Conservation (phyloP, 192 early-diverging fungal species). For the Backusella mclennaniae region DNA sequence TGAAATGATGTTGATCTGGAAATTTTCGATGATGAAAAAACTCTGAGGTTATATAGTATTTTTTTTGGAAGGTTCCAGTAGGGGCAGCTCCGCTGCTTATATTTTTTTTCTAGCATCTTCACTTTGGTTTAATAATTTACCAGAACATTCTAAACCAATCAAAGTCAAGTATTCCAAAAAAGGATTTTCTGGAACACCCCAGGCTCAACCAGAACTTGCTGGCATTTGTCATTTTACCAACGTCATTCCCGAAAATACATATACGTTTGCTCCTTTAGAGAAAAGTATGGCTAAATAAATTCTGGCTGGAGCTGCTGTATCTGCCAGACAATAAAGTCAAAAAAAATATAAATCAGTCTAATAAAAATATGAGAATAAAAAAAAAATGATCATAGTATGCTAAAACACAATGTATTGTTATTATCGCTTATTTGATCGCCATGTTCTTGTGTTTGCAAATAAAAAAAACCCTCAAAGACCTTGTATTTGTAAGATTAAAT, state of each 20-base stretch:
- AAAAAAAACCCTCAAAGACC: not conserved
- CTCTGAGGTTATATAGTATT: not conserved
- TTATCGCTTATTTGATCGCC: not conserved
- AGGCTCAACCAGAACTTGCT: not conserved
- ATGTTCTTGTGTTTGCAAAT: not conserved
- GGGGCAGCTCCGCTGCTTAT: not conserved
- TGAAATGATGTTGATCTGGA: not conserved
- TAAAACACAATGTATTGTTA: not conserved
- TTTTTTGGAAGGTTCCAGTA: constrained; percentile 12
- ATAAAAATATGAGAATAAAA: not conserved
- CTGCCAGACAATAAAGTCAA: not conserved
- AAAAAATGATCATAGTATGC: not conserved
- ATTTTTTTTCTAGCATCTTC: not conserved
- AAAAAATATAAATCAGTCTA: not conserved
- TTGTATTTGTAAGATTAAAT: no score
- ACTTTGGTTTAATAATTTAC: not conserved
- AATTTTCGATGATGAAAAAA: not conserved
- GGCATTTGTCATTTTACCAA: not conserved
- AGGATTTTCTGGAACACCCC: not conserved
- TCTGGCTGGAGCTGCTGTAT: no score
- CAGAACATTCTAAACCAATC: not conserved
- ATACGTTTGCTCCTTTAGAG: no score
- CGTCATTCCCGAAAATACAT: not conserved
- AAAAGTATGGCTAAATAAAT: no score
- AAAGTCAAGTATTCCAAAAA: not conserved